phyloP scores from a whole-genome alignment of 495 filamentous ascomycete genomes.

The Glutinoglossum americanum region DNA sequence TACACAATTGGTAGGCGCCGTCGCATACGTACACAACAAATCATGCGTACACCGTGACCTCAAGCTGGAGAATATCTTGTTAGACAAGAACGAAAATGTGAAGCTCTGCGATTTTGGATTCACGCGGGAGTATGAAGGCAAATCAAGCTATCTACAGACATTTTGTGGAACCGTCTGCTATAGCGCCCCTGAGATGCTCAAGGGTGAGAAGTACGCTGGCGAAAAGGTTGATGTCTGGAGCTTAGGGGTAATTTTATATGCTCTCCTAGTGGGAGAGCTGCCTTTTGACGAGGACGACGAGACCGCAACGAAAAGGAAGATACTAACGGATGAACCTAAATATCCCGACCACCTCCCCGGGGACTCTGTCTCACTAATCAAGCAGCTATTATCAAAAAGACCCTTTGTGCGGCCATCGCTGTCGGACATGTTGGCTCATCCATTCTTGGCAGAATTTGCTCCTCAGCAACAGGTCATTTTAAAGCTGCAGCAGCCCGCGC shows the following conservation, averaged over 20 bases:
- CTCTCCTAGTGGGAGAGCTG: constrained; percentile 74
- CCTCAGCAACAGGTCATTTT: constrained; percentile 79
- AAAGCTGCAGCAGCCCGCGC: constrained; percentile 58
- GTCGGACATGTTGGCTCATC: constrained; percentile 71
- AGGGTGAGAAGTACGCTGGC: constrained; percentile 91
- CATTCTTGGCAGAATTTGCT: constrained; percentile 76
- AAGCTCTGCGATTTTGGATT: constrained; percentile 99
- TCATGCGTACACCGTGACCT: constrained; percentile 92
- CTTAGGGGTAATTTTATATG: constrained; percentile 86
- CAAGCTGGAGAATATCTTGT: constrained; percentile 89
- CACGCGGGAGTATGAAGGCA: constrained; percentile 90
- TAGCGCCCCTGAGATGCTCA: constrained; percentile 94
- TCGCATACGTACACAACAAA: constrained; percentile 86
- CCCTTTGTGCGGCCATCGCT: constrained; percentile 66
- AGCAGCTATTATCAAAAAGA: constrained; percentile 63
- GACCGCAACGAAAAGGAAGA: constrained; percentile 59
- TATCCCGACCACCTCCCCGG: constrained; percentile 62
- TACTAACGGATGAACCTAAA: constrained; percentile 61
- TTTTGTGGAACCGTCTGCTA: constrained; percentile 98
- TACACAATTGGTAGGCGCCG: constrained; percentile 84
- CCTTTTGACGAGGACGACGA: constrained; percentile 85
- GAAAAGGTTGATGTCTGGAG: constrained; percentile 99
- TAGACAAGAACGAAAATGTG: constrained; percentile 94
- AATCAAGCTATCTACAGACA: constrained; percentile 84
- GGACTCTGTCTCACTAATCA: constrained; percentile 56